These are phyloP conservation scores for Lipomyces mesembrius DNA, from an alignment of 805 yeast species.

Conservation along the genomic window DNA sequence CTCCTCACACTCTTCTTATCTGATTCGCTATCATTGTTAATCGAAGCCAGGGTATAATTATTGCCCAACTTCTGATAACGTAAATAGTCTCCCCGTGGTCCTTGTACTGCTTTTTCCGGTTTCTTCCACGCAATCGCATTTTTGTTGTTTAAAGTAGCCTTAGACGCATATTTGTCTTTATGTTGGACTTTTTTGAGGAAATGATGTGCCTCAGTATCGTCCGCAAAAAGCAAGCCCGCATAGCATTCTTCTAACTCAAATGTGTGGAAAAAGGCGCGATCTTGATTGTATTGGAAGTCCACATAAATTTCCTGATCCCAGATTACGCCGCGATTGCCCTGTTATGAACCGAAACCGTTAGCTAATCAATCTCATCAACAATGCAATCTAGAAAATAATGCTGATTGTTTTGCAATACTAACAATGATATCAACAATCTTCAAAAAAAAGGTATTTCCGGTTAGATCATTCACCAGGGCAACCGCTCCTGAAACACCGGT, in stretches of 20 bases:
- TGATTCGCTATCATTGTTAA: slow-evolving; percentile 20
- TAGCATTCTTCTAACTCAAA: slow-evolving; percentile 91
- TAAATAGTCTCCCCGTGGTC: slow-evolving; percentile 61
- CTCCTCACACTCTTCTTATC: slow-evolving; percentile 31
- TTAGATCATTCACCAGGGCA: slow-evolving; percentile 84
- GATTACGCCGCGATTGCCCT: slow-evolving; percentile 80
- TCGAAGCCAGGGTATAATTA: slow-evolving; percentile 47
- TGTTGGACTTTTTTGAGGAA: slow-evolving; percentile 76
- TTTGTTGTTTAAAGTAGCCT: slow-evolving; percentile 81
- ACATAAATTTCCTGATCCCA: slow-evolving; percentile 98
- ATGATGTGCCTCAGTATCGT: slow-evolving; percentile 82
- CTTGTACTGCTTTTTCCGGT: slow-evolving; percentile 51
- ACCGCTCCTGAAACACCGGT: slow-evolving; percentile 92
- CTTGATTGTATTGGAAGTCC: slow-evolving; percentile 88
- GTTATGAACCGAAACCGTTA: slow-evolving; percentile 6
- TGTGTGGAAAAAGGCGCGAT: slow-evolving; percentile 90
- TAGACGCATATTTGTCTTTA: slow-evolving; percentile 82
- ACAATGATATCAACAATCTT: slow-evolving; percentile 78
- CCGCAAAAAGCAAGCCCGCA: slow-evolving; percentile 87
- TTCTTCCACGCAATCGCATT: slow-evolving; percentile 83
- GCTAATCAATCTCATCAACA: slow-evolving; percentile 3
- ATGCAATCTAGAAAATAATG: not conserved
- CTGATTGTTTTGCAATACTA: not conserved
- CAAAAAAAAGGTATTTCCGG: slow-evolving; percentile 90
- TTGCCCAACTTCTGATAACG: slow-evolving; percentile 35